phyloP scores from a whole-genome alignment of 1,284 basidiomycete species.

The Cerioporus squamosus region DNA sequence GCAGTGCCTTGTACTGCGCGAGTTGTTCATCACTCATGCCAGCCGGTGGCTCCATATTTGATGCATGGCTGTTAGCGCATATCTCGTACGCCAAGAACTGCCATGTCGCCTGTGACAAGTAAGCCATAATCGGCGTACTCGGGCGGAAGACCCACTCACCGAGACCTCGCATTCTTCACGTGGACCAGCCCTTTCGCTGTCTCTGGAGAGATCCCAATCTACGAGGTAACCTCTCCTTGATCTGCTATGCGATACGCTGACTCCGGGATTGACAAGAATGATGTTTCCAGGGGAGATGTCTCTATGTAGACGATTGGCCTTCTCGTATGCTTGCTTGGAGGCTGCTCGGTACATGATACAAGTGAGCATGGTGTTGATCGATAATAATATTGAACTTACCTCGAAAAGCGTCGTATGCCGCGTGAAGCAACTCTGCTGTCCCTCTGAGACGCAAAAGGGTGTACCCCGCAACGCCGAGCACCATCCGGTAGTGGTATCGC shows the following conservation, averaged over 20 bases:
- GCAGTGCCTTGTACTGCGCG: too few species aligned
- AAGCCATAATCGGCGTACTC: too few species aligned
- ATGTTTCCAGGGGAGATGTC: background rate
- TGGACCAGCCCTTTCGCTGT: too few species aligned
- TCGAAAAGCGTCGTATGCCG: background rate
- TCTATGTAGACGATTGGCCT: background rate
- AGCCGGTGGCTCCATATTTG: too few species aligned
- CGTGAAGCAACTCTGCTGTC: conserved; percentile 8
- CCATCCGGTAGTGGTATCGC: conserved; percentile 9
- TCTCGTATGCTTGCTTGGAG: background rate
- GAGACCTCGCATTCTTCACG: background rate
- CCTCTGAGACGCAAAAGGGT: conserved; percentile 2
- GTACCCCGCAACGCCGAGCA: conserved; percentile 1
- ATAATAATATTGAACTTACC: background rate
- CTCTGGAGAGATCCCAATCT: background rate
- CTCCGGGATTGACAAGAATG: background rate
- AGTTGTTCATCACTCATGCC: too few species aligned
- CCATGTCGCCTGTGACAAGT: background rate
- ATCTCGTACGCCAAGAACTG: background rate
- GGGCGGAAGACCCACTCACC: background rate
- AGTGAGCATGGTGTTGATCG: too few species aligned
- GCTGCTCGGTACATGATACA: background rate
- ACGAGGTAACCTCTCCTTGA: background rate
- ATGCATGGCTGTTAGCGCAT: background rate
- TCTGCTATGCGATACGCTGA: too few species aligned